These are phyloP conservation scores for Phytophthora lateralis DNA, from an alignment of 352 stramenopile genomes.

Conservation along the genomic window DNA sequence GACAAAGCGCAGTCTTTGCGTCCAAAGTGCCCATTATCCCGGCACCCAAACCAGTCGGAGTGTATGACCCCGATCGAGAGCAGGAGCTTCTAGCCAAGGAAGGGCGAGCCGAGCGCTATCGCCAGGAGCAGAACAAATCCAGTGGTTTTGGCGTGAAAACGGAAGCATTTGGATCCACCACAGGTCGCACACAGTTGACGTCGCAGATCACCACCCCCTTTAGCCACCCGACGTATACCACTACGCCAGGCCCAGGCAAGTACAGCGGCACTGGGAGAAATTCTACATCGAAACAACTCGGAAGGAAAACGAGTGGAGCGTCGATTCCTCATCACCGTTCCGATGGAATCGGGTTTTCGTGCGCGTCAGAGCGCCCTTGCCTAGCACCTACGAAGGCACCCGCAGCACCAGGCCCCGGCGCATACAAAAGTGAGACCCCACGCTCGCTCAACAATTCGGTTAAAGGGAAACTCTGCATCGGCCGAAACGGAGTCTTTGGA, in stretches of 20 bases:
- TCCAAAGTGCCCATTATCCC: constrained; percentile 78
- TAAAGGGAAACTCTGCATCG: constrained; percentile 52
- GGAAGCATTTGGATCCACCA: constrained; percentile 78
- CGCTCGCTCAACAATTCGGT: constrained; percentile 61
- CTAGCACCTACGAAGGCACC: constrained; percentile 47
- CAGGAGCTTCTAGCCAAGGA: constrained; percentile 66
- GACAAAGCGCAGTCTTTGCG: constrained; percentile 70
- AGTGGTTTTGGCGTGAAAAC: constrained; percentile 37
- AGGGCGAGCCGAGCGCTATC: constrained; percentile 39
- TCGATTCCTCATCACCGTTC: constrained; percentile 34
- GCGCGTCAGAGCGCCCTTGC: constrained; percentile 65
- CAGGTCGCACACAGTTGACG: constrained; percentile 52
- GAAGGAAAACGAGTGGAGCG: constrained; percentile 16
- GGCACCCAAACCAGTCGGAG: constrained; percentile 41
- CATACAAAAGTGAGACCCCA: constrained; percentile 70
- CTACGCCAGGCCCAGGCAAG: constrained; percentile 62
- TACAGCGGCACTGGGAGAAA: constrained; percentile 34
- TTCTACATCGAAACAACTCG: constrained; percentile 16
- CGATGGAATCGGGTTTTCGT: constrained; percentile 72
- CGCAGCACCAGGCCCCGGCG: constrained; percentile 47
- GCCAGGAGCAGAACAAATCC: constrained; percentile 32
- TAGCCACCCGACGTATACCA: constrained; percentile 59
- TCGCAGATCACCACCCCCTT: constrained; percentile 65
- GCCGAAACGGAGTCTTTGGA: constrained; percentile 76
- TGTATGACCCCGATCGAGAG: constrained; percentile 66